Evolutionary conservation across 106 monocot species (phyloP), one percentile per base, ranked within the genome.

Genomic region (Dendrobium catenatum): DNA sequence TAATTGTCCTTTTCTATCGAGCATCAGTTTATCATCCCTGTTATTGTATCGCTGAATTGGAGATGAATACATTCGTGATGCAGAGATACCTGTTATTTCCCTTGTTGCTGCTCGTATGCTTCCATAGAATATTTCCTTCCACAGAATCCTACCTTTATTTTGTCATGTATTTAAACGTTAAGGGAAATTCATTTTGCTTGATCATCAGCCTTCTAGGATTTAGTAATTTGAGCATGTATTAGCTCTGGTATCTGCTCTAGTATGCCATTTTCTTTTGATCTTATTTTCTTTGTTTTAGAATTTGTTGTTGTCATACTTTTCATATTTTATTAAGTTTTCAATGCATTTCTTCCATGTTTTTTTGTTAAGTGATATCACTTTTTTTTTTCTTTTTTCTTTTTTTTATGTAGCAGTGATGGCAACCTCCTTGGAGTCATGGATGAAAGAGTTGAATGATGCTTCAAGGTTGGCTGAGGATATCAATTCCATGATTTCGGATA

Each of bases 401-500:
- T 76, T 4, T 76, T 49, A 16, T 48, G 19, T 19, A 79, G 18
- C 84, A 96, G 93, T 51, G 54, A 96, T 96, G 94, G 87, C 93
- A 29, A 86, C 83, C 5, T 75, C 92, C 48, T 73, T 89, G 81
- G 94, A 96, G 73, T 75, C 85, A 20, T 96, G 94, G 96, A 77
- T 86, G 46, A 90, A 75, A 78, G 96, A 96, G 70, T 94, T 79
- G 40, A 85, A 84, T 81, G 94, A 94, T 79, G 94, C 96, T 64
- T 88, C 86, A 9, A 94, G 79, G 82, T 89, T 96, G 66, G 87
- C 94, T 79, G 96, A 94, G 79, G 92, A 96, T 80, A 86, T 96
- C 72, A 84, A 43, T 88, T 40, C 79, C 48, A 92, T 94, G 96
- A 90, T 96, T 79, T 83, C 92, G 20, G 91, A 89, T 77, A 89